A percentile compares a stretch with the other conserved stretches of the same genome.
Conservation (phyloP, 1,284 basidiomycete species). For the Dichomitus squalens region DNA sequence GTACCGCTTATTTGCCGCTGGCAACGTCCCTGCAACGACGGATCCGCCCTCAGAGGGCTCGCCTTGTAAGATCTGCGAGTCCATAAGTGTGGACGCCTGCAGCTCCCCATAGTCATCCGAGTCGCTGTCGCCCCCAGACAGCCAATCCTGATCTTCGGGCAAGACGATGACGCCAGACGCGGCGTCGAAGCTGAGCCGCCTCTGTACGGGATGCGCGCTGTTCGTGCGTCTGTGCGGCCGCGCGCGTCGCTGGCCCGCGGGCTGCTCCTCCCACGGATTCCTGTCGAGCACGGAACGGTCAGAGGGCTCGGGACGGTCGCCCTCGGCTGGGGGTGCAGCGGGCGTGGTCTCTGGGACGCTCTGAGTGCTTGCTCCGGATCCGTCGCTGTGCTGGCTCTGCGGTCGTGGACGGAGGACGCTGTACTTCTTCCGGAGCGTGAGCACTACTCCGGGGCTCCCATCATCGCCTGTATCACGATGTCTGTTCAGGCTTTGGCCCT, state of each 20-base stretch:
- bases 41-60: slow-evolving; percentile 8
- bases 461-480: slow-evolving; percentile 18
- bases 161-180: slow-evolving; percentile 84
- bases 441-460: slow-evolving; percentile 13
- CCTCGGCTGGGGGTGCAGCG: neutral
- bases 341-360: neutral
- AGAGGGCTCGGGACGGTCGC: slow-evolving; percentile 20
- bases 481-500: slow-evolving; percentile 63
- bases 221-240: slow-evolving; percentile 22
- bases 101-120: slow-evolving; percentile 37
- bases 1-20: slow-evolving; percentile 42
- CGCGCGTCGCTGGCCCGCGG: slow-evolving; percentile 25
- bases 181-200: slow-evolving; percentile 76
- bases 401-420: slow-evolving; percentile 45
- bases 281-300: slow-evolving; percentile 22
- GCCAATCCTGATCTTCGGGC: slow-evolving; percentile 76
- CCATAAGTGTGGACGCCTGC: slow-evolving; percentile 19
- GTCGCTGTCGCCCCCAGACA: slow-evolving; percentile 49
- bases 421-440: slow-evolving; percentile 45
- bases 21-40: slow-evolving; percentile 23
- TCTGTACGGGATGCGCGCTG: slow-evolving; percentile 39
- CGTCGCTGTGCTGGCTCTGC: slow-evolving; percentile 18
- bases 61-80: slow-evolving; percentile 12
- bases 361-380: slow-evolving; percentile 11
- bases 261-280: slow-evolving; percentile 61